Conservation (phyloP, 139 green algal genomes). For the Spirogloea muscicola region DNA sequence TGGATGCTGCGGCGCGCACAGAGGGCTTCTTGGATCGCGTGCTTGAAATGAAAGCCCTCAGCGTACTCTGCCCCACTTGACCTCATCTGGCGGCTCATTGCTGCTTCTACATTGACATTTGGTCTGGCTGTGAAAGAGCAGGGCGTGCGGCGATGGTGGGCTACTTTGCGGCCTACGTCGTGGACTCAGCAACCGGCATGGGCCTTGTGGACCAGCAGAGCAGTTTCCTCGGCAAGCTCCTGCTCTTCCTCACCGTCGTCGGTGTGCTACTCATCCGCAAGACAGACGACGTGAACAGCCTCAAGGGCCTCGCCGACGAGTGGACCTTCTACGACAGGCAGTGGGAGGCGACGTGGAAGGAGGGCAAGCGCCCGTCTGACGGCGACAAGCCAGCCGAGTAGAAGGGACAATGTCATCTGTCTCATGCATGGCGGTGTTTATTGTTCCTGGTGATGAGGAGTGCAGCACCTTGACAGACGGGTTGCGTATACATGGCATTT, state of each 20-base stretch:
- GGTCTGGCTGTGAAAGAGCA: constrained; percentile 5
- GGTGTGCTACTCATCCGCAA: constrained; percentile 50
- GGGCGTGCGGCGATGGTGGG: constrained; percentile 59
- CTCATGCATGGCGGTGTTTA: no score
- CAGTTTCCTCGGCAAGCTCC: constrained; percentile 56
- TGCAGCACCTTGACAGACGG: no score
- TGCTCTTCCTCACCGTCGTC: constrained; percentile 50
- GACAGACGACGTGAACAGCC: constrained; percentile 44
- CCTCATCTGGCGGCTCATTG: no score
- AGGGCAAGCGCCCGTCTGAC: no score
- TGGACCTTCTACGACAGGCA: constrained; percentile 65
- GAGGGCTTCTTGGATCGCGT: no score
- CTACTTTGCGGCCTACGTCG: constrained; percentile 47
- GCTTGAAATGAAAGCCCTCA: no score
- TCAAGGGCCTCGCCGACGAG: constrained; percentile 55
- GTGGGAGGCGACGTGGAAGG: constrained; percentile 58
- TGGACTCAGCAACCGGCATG: constrained; percentile 43
- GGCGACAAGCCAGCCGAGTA: no score
- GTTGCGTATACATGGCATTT: no score
- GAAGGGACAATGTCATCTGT: no score
- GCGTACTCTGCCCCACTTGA: no score
- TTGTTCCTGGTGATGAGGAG: no score
- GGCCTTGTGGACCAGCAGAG: constrained; percentile 51
- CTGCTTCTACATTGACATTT: constrained; percentile 7
- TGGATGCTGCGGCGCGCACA: no score